Evolutionary conservation across 2,329 filamentous ascomycete species (phyloP), one percentile per base, ranked within the genome.

Genomic region (Curvularia verruculosa): DNA sequence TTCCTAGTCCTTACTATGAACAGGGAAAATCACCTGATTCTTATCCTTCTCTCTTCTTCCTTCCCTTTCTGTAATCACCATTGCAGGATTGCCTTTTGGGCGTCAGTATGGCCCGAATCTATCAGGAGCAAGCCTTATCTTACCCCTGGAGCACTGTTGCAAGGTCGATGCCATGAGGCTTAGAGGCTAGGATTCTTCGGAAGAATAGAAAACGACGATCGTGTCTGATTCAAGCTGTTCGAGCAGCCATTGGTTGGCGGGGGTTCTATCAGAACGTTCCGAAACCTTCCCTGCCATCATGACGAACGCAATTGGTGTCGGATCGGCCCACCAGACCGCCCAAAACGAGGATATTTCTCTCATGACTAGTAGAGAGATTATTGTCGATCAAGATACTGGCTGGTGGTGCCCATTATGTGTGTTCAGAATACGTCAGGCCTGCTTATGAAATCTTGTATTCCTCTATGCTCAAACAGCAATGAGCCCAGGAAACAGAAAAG

Each of bases 251-350:
- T 56, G 54, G 54, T 26, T 26, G 18, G 19, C 46, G 21, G 28
- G 9, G 23, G 43, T 29, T 13, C 54, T 29, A 46, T 48, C 49
- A 36, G 18, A 46, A 36, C 28, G 19, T 56, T 48, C 49, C 54
- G 54, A 56, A 53, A 56, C 49, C 39, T 53, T 56, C 52, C 9
- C 34, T 8, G 28, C 41, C 34, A 6, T 51, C 36, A 48, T 48
- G 21, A n/a, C 21, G 23, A 36, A 34, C 12, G 8, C 13, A 48
- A 48, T 37, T 31, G 48, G 21, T 23, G 31, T 48, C 43, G 36
- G 44, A 56, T 49, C 49, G 44, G 44, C 29, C 54, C 54, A 56
- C 23, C n/a, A 36, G 37, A 18, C 54, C 23, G 19, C 37, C 24
- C 29, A 43, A 18, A 21, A 9, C n/a, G n/a, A n/a, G n/a, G 19